Evolutionary conservation across 2,329 filamentous ascomycete genomes (phyloP), one percentile per base, ranked within the genome.

Genomic region (Trichoderma sp.): DNA sequence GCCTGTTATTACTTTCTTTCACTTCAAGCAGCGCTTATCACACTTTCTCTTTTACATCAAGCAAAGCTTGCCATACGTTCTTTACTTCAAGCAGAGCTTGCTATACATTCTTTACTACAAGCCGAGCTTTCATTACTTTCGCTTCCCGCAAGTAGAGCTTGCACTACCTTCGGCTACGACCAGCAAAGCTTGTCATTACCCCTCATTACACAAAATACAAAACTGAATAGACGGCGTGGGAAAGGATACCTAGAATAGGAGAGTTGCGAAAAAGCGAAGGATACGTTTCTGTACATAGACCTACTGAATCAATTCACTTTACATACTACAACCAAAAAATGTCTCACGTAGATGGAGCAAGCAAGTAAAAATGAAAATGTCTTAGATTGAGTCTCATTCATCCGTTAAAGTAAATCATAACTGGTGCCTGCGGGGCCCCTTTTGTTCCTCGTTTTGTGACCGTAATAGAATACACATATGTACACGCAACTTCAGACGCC

Each of bases 381-480:
- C n/a, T 47, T 69, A 32, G 12, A 68, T 68, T 61, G 56, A 51
- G 28, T 69, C 56, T 69, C 66, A 69, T 69, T 47, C 56, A 69
- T 69, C 53, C 66, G 36, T 69, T 26, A 57, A 69, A 56, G 51
- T 58, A 68, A 68, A 47, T 69, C 66, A 51, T 69, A 21, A 69
- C 66, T 34, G 56, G 66, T 61, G 36, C 66, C 66, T 34, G 56
- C n/a, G 66, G 28, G 56, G 32, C 26, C 28, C 56, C 56, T 36
- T 24, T 43, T 28, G 56, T 61, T 69, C 56, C 15, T 69, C 56
- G 36, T 69, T 47, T 60, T 61, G 66, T 47, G 56, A 32, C 56
- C 36, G 56, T 61, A 60, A 61, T 34, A 61, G 36, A 69, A 69
- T 69, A 69, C 66, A 69, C 66, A 69, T 47, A 69, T 69, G 30